Percentiles rank a stretch among this genome's conserved stretches.
phyloP scores from a whole-genome alignment of 2,329 filamentous ascomycete species.

The Chaetomiaceae sp. region DNA sequence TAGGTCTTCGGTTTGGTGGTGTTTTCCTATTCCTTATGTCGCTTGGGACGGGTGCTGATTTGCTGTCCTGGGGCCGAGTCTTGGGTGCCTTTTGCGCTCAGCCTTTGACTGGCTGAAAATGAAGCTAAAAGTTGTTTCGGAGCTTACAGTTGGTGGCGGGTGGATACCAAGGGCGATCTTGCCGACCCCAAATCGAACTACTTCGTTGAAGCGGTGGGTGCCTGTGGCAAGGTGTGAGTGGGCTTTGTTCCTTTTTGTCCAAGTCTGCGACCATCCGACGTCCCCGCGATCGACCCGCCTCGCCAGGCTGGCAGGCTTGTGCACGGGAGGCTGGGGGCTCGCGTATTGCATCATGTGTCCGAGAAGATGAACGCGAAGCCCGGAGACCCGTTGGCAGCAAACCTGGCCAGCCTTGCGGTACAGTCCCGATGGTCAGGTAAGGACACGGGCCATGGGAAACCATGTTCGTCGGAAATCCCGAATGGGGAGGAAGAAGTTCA shows the following conservation, averaged over 20 bases:
- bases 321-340: background rate
- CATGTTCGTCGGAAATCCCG: too few relatives aligned
- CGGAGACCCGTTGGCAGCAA: background rate
- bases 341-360: slow-evolving; percentile 17
- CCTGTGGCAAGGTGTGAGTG: slow-evolving; percentile 24
- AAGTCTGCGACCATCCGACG: slow-evolving; percentile 10
- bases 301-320: slow-evolving; percentile 4
- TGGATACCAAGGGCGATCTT: slow-evolving; percentile 20
- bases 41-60: slow-evolving; percentile 48
- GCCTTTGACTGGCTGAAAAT: slow-evolving; percentile 30
- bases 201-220: slow-evolving; percentile 16
- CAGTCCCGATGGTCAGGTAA: background rate
- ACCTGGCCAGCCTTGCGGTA: background rate
- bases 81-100: slow-evolving; percentile 27
- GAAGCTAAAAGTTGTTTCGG: slow-evolving; percentile 16
- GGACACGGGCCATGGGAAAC: background rate
- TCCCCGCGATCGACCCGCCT: slow-evolving; percentile 11
- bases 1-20: slow-evolving; percentile 43
- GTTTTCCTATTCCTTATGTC: slow-evolving; percentile 34
- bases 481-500: background rate
- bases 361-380: background rate
- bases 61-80: slow-evolving; percentile 30
- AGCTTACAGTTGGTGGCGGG: slow-evolving; percentile 4
- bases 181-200: slow-evolving; percentile 9
- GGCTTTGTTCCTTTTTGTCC: slow-evolving; percentile 16